A percentile compares a stretch with the other conserved stretches of the same genome.
These are phyloP conservation scores for Epichloe coenophiala DNA, from an alignment of 2,329 filamentous ascomycete genomes.

Conservation along the genomic window DNA sequence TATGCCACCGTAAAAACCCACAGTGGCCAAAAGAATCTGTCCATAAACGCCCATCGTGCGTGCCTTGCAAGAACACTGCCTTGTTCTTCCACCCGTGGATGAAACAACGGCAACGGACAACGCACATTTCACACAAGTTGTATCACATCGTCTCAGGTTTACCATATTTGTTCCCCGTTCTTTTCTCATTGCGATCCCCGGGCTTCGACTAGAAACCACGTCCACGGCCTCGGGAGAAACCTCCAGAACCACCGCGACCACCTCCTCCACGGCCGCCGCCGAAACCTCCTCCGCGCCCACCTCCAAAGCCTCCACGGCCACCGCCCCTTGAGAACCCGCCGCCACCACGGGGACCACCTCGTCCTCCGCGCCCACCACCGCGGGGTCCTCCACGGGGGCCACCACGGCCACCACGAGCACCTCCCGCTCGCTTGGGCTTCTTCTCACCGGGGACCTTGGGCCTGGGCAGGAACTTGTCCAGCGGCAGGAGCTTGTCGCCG, in stretches of 20 bases:
- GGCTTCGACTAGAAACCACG: constrained; percentile 19
- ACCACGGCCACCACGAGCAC: constrained; percentile 18
- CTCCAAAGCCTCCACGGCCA: constrained; percentile 17
- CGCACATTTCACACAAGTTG: not conserved
- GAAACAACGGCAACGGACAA: not conserved
- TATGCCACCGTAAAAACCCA: constrained; percentile 1
- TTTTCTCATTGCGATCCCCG: constrained; percentile 9
- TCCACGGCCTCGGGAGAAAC: constrained; percentile 27
- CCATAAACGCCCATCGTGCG: constrained; percentile 6
- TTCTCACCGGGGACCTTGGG: constrained; percentile 63
- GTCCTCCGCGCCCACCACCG: constrained; percentile 8
- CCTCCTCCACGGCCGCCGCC: constrained; percentile 11
- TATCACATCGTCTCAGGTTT: not conserved
- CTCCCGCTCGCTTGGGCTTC: constrained; percentile 47
- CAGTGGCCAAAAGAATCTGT: constrained; percentile 3
- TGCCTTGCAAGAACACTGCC: constrained; percentile 1
- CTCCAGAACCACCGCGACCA: constrained; percentile 15
- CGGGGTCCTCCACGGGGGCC: constrained; percentile 12
- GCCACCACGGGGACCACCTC: constrained; percentile 12
- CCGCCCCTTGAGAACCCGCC: constrained; percentile 21
- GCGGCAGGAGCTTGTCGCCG: constrained; percentile 81
- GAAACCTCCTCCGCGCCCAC: constrained; percentile 1
- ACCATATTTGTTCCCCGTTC: not conserved
- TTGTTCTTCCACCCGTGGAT: not conserved
- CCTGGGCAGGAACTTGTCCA: constrained; percentile 94